Evolutionary conservation across 148 eudicot species (phyloP).

Genomic region (Chenopodium berlandieri): DNA sequence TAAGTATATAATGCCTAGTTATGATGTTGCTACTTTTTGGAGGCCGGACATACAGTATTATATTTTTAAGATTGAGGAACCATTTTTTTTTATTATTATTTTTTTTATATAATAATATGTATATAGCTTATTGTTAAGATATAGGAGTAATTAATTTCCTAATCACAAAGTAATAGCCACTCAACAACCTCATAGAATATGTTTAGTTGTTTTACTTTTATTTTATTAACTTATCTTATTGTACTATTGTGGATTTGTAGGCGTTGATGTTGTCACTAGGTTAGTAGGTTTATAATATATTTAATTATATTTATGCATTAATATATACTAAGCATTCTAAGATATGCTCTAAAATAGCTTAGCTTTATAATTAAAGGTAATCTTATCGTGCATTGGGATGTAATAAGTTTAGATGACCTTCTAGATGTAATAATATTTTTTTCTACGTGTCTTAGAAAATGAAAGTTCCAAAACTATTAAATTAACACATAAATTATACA

Average conservation of each 20-base stretch:
- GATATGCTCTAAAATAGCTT: constrained; percentile 13
- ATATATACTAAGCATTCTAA: neutral
- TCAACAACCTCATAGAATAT: constrained; percentile 9
- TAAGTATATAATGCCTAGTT: neutral
- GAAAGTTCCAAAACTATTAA: too few relatives aligned
- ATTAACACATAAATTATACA: too few relatives aligned
- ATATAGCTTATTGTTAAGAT: neutral
- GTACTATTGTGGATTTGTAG: neutral
- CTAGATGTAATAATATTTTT: neutral
- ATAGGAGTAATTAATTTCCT: neutral
- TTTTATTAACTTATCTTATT: constrained; percentile 2
- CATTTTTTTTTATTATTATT: neutral
- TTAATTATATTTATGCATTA: too few relatives aligned
- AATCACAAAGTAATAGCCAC: neutral
- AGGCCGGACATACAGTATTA: neutral
- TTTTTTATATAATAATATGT: neutral
- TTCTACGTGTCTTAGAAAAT: neutral
- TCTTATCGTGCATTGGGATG: neutral
- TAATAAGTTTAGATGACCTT: neutral
- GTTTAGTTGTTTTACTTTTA: neutral
- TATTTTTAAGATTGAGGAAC: neutral
- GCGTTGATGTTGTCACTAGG: constrained; percentile 5
- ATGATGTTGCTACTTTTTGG: neutral
- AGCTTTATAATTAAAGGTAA: neutral
- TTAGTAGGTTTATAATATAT: too few relatives aligned